phyloP scores from a whole-genome alignment of 345 rosid species.

The Arabis hirsuta region DNA sequence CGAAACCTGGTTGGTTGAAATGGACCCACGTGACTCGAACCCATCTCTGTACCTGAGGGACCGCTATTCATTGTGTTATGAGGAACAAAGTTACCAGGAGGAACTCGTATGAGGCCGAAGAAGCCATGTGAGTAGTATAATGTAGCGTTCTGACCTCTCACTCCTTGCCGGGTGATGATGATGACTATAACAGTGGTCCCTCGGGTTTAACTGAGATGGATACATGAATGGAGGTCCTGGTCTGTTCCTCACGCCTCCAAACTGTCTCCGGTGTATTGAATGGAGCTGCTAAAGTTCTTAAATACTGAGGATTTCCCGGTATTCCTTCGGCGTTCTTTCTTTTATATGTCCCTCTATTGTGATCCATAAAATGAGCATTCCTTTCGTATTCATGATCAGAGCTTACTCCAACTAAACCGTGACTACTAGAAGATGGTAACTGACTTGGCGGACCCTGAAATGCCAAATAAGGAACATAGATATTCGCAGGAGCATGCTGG shows the following conservation, averaged over 20 bases:
- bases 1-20: conserved; percentile 59
- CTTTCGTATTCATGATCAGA: conserved; percentile 60
- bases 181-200: conserved; percentile 52
- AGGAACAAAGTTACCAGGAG: conserved; percentile 48
- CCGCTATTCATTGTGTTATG: conserved; percentile 42
- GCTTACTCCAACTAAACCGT: conserved; percentile 56
- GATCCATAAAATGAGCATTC: conserved; percentile 60
- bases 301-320: conserved; percentile 43
- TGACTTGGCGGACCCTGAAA: conserved; percentile 58
- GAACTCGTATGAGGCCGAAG: conserved; percentile 41
- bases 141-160: conserved; percentile 59
- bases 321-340: conserved; percentile 66
- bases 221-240: conserved; percentile 53
- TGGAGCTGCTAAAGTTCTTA: conserved; percentile 62
- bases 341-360: conserved; percentile 60
- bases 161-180: conserved; percentile 54
- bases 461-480: conserved; percentile 59
- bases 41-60: conserved; percentile 57
- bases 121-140: conserved; percentile 58
- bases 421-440: conserved; percentile 63
- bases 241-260: conserved; percentile 62
- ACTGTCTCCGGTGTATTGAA: conserved; percentile 37
- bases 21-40: conserved; percentile 55
- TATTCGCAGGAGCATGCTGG: conserved; percentile 52
- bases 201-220: conserved; percentile 49